Evolutionary conservation across 495 filamentous ascomycete species (phyloP).

Genomic region (Hyaloscypha hepaticicola): DNA sequence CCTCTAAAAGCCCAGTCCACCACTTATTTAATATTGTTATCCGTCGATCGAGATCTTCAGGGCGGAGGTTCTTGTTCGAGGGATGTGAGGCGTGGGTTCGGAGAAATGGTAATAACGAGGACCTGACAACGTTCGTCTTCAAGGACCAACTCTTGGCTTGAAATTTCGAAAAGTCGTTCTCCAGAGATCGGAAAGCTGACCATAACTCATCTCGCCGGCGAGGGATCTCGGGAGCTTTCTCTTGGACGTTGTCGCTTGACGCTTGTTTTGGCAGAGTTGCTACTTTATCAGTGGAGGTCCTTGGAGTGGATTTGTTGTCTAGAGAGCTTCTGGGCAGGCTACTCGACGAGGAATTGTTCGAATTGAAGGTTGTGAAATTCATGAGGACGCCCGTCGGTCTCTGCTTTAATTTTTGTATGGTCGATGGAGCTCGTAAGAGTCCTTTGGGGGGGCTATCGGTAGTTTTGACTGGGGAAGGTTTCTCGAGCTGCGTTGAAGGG

Average conservation of each 20-base stretch:
- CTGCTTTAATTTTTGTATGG: conserved; percentile 22
- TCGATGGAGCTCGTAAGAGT: conserved; percentile 10
- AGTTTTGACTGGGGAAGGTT: conserved; percentile 6
- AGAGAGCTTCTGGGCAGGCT: conserved; percentile 39
- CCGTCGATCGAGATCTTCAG: conserved; percentile 86
- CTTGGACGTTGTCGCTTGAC: conserved; percentile 57
- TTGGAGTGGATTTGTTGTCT: conserved; percentile 50
- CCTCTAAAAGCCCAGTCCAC: conserved; percentile 89
- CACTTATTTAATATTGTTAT: conserved; percentile 86
- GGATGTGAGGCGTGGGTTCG: conserved; percentile 67
- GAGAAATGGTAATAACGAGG: conserved; percentile 81
- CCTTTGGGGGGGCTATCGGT: conserved; percentile 17
- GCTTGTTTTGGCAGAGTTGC: conserved; percentile 55
- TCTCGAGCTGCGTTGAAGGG: conserved; percentile 21
- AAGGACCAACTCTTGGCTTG: conserved; percentile 72
- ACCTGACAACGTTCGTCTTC: conserved; percentile 78
- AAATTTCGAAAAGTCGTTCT: conserved; percentile 83
- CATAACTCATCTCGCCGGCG: conserved; percentile 81
- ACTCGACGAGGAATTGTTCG: conserved; percentile 34
- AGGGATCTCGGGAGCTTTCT: conserved; percentile 40
- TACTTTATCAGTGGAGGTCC: conserved; percentile 46
- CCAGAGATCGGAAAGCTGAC: conserved; percentile 76
- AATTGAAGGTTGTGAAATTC: conserved; percentile 27
- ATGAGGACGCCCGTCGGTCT: conserved; percentile 33
- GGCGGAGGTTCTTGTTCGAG: conserved; percentile 60